Evolutionary conservation across 768 basidiomycete species (phyloP).

Genomic region (Gyrodon lividus): DNA sequence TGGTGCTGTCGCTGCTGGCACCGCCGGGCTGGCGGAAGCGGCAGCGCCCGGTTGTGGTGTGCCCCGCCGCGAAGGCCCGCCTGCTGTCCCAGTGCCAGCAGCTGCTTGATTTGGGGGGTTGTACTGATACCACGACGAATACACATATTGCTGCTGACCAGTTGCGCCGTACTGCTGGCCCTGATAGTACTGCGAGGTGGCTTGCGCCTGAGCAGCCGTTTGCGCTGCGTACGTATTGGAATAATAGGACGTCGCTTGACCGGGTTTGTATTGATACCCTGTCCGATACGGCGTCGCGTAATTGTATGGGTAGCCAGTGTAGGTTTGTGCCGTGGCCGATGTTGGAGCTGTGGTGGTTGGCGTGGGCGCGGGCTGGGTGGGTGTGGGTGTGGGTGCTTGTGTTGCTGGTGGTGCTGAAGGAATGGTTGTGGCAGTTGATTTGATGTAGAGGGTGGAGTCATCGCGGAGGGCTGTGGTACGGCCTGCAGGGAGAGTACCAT

Average conservation of each 20-base stretch:
- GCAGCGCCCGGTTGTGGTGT: conserved; percentile 43
- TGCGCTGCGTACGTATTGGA: conserved; percentile 27
- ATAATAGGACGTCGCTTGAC: conserved; percentile 35
- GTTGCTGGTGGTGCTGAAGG: conserved; percentile 34
- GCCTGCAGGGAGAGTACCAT: conserved; percentile 65
- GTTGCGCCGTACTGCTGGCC: conserved; percentile 35
- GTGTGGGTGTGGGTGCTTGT: conserved; percentile 34
- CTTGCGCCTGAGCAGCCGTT: conserved; percentile 26
- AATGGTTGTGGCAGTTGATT: conserved; percentile 39
- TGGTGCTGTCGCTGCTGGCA: conserved; percentile 24
- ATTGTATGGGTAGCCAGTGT: conserved; percentile 34
- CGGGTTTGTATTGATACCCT: conserved; percentile 38
- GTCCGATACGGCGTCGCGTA: conserved; percentile 36
- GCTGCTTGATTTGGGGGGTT: conserved; percentile 31
- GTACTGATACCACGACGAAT: conserved; percentile 46
- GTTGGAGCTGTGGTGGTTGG: conserved; percentile 24
- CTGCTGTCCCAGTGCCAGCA: conserved; percentile 16
- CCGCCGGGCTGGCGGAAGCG: conserved; percentile 14
- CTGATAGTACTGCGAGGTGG: conserved; percentile 35
- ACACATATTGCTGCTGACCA: conserved; percentile 42
- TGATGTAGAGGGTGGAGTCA: conserved; percentile 70
- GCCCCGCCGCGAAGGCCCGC: conserved; percentile 37
- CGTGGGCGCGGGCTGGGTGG: conserved; percentile 24
- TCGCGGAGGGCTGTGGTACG: conserved; percentile 65
- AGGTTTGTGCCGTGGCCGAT: conserved; percentile 27